Evolutionary conservation across 2,329 filamentous ascomycete genomes (phyloP).

Genomic region (Paraconiothyrium brasiliense): DNA sequence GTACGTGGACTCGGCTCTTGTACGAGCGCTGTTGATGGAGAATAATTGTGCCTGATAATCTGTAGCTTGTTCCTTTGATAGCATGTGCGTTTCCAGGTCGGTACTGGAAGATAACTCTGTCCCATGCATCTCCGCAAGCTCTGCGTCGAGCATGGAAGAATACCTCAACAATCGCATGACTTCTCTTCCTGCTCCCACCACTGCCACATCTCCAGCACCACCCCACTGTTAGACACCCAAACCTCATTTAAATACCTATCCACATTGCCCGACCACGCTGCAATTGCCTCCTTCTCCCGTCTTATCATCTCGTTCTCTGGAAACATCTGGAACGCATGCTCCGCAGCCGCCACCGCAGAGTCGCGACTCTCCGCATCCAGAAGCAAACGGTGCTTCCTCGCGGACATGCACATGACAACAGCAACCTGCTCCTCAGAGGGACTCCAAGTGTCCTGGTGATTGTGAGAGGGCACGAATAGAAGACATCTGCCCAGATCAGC

Average conservation of each 20-base stretch:
- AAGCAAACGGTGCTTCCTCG: background rate
- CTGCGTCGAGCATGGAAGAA: background rate
- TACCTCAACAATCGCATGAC: background rate
- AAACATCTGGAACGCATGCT: background rate
- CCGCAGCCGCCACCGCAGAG: background rate
- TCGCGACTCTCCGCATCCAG: background rate
- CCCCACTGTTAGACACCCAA: background rate
- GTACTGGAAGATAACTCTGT: background rate
- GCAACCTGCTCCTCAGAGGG: background rate
- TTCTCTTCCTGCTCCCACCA: background rate
- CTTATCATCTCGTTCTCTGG: background rate
- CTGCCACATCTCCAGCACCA: background rate
- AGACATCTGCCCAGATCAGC: background rate
- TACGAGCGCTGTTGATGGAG: too few relatives aligned
- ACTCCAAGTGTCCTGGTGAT: background rate
- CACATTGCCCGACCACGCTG: background rate
- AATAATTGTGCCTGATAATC: background rate
- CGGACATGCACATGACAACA: background rate
- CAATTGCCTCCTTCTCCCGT: background rate
- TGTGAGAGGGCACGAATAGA: background rate
- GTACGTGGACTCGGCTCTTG: background rate
- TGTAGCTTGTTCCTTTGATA: background rate
- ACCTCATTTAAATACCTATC: conserved; percentile 1
- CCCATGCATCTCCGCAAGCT: too few relatives aligned
- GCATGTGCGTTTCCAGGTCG: background rate